Conservation (phyloP, 2,329 filamentous ascomycete genomes). For the Colletotrichum sp. region DNA sequence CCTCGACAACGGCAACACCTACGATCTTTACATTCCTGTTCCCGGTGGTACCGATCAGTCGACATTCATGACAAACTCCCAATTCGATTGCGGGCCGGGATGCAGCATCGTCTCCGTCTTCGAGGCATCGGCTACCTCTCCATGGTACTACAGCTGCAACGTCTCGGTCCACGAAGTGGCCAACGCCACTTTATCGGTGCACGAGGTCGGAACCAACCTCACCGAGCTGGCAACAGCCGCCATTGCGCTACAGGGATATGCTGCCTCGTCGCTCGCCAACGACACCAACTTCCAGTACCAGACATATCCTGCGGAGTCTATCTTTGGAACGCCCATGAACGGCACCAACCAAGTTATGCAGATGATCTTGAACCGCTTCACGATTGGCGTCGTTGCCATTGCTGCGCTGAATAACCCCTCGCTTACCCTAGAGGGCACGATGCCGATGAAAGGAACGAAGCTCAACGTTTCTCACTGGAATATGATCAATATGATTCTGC, state of each 20-base stretch:
- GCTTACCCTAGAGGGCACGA: constrained; percentile 29
- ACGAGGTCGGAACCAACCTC: constrained; percentile 38
- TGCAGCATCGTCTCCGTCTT: constrained; percentile 39
- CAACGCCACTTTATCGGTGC: constrained; percentile 39
- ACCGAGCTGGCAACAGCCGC: constrained; percentile 36
- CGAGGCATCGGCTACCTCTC: constrained; percentile 36
- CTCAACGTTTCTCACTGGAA: constrained; percentile 37
- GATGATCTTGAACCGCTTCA: constrained; percentile 37
- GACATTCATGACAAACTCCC: constrained; percentile 38
- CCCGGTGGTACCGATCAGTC: constrained; percentile 37
- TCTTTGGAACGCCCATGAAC: constrained; percentile 36
- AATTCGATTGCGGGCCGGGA: constrained; percentile 24
- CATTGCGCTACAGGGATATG: constrained; percentile 47
- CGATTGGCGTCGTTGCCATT: constrained; percentile 38
- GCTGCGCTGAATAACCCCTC: constrained; percentile 33
- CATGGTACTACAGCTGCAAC: constrained; percentile 49
- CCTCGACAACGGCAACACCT: constrained; percentile 19
- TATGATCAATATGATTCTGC: constrained; percentile 34
- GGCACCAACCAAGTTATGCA: constrained; percentile 40
- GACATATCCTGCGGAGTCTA: constrained; percentile 45
- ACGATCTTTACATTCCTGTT: constrained; percentile 22
- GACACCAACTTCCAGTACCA: constrained; percentile 35
- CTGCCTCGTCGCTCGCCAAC: constrained; percentile 24
- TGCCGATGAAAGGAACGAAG: constrained; percentile 34
- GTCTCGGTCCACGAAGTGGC: constrained; percentile 36